These are phyloP conservation scores for Pilobolus umbonatus DNA, from an alignment of 192 early-diverging fungal species.

Conservation along the genomic window DNA sequence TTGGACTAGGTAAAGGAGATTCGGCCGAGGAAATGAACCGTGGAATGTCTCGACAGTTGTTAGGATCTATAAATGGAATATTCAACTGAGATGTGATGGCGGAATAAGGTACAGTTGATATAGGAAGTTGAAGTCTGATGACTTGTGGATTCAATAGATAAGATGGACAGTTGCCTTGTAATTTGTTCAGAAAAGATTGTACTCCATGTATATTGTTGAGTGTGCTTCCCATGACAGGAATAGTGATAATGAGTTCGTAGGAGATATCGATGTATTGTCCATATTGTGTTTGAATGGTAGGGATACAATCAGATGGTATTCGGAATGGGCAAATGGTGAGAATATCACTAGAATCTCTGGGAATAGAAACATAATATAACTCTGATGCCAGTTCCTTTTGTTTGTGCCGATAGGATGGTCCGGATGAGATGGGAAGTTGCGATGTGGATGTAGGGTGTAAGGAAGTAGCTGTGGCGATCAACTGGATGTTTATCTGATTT, in stretches of 20 bases:
- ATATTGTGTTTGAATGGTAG: slow-evolving; percentile 13
- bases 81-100: neutral
- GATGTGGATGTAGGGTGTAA: neutral
- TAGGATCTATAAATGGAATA: neutral
- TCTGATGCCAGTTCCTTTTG: slow-evolving; percentile 11
- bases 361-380: slow-evolving; percentile 16
- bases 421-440: neutral
- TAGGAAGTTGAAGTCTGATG: neutral
- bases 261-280: slow-evolving; percentile 16
- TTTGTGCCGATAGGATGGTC: slow-evolving; percentile 3
- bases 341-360: slow-evolving; percentile 7
- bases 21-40: neutral
- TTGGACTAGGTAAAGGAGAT: slow-evolving; percentile 4
- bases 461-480: slow-evolving; percentile 18
- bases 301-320: slow-evolving; percentile 17
- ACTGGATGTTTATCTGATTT: slow-evolving; percentile 5
- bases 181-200: neutral
- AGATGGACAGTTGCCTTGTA: too few species aligned
- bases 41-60: neutral
- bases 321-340: slow-evolving; percentile 6
- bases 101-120: slow-evolving; percentile 2
- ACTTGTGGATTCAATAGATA: slow-evolving; percentile 1
- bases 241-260: slow-evolving; percentile 17
- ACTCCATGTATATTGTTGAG: neutral
- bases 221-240: slow-evolving; percentile 11